These are phyloP conservation scores for Grifola frondosa DNA, from an alignment of 1,284 basidiomycete species.

Conservation along the genomic window DNA sequence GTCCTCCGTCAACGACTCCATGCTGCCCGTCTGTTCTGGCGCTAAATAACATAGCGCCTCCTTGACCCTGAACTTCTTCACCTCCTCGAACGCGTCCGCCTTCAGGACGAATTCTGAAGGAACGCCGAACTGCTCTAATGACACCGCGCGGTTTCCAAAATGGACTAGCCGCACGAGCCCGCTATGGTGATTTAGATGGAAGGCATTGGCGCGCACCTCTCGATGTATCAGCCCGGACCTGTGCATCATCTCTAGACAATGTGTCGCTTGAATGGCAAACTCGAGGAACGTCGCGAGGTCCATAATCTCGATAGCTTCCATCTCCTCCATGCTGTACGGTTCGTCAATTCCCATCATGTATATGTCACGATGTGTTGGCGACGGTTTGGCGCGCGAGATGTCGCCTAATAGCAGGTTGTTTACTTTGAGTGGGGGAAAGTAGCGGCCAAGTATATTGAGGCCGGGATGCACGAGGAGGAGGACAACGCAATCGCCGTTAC, in stretches of 20 bases:
- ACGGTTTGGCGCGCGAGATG: constrained; percentile 40
- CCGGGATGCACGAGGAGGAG: constrained; percentile 66
- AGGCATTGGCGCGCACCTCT: constrained; percentile 75
- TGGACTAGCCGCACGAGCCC: constrained; percentile 68
- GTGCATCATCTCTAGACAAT: constrained; percentile 66
- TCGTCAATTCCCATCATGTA: constrained; percentile 52
- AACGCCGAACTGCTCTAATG: constrained; percentile 66
- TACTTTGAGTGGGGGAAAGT: constrained; percentile 64
- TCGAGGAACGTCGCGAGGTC: constrained; percentile 73
- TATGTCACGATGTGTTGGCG: constrained; percentile 46
- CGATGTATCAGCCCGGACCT: constrained; percentile 64
- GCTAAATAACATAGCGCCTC: constrained; percentile 72
- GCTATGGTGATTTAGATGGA: constrained; percentile 67
- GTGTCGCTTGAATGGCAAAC: constrained; percentile 73
- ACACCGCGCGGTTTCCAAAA: constrained; percentile 74
- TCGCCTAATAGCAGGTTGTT: constrained; percentile 68
- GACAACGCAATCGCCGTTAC: constrained; percentile 64
- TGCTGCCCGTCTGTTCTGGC: constrained; percentile 71
- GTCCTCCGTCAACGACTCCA: constrained; percentile 66
- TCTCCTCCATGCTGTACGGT: constrained; percentile 46
- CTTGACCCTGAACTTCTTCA: constrained; percentile 65
- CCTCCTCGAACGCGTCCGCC: constrained; percentile 53
- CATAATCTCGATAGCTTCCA: constrained; percentile 67
- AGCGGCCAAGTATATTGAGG: constrained; percentile 61
- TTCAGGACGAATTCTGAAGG: constrained; percentile 64